Evolutionary conservation across 805 yeast genomes (phyloP).

Genomic region (Barnettozyma sucrosica): DNA sequence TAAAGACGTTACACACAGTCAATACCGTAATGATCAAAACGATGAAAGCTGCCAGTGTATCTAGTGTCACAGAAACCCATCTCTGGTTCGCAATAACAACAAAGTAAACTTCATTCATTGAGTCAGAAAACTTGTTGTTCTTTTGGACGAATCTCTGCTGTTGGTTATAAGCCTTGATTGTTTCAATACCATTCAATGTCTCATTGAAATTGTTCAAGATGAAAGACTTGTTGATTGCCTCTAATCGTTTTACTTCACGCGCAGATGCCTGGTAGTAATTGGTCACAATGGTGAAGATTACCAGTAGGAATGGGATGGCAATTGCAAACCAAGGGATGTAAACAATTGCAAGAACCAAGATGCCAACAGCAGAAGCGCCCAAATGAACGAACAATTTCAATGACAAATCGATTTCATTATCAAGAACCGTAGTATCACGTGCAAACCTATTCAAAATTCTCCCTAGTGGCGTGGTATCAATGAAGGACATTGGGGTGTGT

Average conservation of each 20-base stretch:
- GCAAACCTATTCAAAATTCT: constrained; percentile 77
- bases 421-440: constrained; percentile 74
- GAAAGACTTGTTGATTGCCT: constrained; percentile 61
- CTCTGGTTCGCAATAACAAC: constrained; percentile 57
- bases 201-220: constrained; percentile 71
- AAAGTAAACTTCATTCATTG: constrained; percentile 62
- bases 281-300: constrained; percentile 38
- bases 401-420: constrained; percentile 66
- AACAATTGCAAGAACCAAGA: constrained; percentile 56
- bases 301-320: constrained; percentile 39
- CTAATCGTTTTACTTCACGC: constrained; percentile 71
- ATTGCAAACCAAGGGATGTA: constrained; percentile 73
- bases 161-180: constrained; percentile 53
- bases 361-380: constrained; percentile 44
- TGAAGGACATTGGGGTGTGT: constrained; percentile 70
- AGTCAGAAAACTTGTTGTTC: constrained; percentile 42
- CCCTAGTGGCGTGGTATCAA: constrained; percentile 82
- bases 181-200: constrained; percentile 53
- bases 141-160: constrained; percentile 38
- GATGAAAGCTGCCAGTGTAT: constrained; percentile 42
- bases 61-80: constrained; percentile 61
- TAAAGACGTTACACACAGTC: constrained; percentile 51
- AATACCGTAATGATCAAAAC: constrained; percentile 51
- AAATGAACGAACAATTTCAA: constrained; percentile 46
- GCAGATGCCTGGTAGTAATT: constrained; percentile 62